These are phyloP conservation scores for Plantago coronopus DNA, from an alignment of 305 asterid genomes.

Conservation along the genomic window DNA sequence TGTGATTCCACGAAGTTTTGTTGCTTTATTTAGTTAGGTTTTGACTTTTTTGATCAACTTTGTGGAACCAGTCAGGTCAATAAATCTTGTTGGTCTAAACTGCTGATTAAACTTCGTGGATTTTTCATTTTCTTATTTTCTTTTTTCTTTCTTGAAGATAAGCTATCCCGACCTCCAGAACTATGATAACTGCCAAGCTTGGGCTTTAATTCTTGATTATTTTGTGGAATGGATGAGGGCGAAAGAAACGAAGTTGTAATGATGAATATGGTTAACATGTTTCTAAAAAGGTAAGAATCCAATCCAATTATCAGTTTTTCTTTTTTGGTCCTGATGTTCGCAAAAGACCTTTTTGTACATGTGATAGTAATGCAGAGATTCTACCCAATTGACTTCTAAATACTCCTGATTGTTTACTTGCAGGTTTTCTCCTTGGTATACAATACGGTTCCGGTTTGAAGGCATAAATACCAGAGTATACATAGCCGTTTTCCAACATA, in stretches of 20 bases:
- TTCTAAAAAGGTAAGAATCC: constrained; percentile 24
- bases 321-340: neutral
- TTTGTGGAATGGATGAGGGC: constrained; percentile 70
- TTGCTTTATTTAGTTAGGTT: too few relatives aligned
- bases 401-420: constrained; percentile 13
- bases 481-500: constrained; percentile 14
- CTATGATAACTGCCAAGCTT: constrained; percentile 64
- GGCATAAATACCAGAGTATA: constrained; percentile 24
- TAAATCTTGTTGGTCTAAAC: neutral
- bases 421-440: constrained; percentile 21
- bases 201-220: constrained; percentile 80
- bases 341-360: neutral
- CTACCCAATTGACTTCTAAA: too few relatives aligned
- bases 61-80: neutral
- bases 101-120: neutral
- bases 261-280: constrained; percentile 13
- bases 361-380: neutral
- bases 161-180: constrained; percentile 73
- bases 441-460: constrained; percentile 9
- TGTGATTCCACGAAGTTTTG: too few relatives aligned
- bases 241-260: constrained; percentile 18
- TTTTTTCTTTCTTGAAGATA: constrained; percentile 40
- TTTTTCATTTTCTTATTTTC: neutral
- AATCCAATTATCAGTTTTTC: neutral
- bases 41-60: neutral